These are phyloP conservation scores for Melampsora larici-populina DNA, from an alignment of 1,284 basidiomycete species.

Conservation along the genomic window DNA sequence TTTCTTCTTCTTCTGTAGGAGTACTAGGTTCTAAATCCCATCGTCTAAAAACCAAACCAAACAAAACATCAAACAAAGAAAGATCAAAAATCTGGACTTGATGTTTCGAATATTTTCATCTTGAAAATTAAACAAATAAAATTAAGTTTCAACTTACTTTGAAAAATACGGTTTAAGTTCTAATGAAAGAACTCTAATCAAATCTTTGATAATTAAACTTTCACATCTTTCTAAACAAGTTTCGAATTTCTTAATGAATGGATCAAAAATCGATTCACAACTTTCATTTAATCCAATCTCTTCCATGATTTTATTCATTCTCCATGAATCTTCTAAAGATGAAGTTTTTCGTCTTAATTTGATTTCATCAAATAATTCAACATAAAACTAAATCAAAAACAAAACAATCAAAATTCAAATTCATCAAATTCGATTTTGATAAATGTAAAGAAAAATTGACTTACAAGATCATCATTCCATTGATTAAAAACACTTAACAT, in stretches of 20 bases:
- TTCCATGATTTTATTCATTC: neutral
- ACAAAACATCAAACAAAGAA: neutral
- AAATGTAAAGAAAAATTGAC: neutral
- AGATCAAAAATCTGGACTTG: neutral
- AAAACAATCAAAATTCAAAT: neutral
- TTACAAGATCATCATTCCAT: constrained; percentile 38
- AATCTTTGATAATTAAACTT: constrained; percentile 7
- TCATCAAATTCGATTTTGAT: too few relatives aligned
- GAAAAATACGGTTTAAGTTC: constrained; percentile 27
- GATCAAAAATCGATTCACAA: neutral
- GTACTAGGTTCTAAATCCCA: constrained; percentile 14
- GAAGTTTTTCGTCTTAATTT: too few relatives aligned
- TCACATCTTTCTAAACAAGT: too few relatives aligned
- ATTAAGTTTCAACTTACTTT: too few relatives aligned
- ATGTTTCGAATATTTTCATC: neutral
- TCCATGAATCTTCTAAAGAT: too few relatives aligned
- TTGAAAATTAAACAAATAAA: too few relatives aligned
- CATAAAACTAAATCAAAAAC: constrained; percentile 41
- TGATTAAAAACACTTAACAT: neutral
- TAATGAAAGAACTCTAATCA: neutral
- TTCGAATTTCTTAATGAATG: too few relatives aligned
- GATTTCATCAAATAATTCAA: constrained; percentile 20
- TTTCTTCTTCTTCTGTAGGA: neutral
- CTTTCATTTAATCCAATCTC: neutral
- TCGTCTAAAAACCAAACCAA: constrained; percentile 15